Evolutionary conservation across 176 grass and related monocot species (phyloP), one percentile per base, ranked within the genome.

Genomic region (Melocanna baccifera): DNA sequence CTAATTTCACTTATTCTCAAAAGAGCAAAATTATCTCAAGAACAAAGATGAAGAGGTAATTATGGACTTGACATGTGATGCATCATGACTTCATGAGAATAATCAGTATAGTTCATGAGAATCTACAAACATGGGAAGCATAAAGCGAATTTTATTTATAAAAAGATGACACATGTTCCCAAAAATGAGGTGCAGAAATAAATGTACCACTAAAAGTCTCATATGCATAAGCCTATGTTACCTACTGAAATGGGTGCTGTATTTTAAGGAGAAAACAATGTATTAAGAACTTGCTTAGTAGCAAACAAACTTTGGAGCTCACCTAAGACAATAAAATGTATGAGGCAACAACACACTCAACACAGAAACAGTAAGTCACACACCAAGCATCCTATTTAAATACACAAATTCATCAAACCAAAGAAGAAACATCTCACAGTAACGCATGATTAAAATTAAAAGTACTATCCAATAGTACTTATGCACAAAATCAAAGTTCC

Each of bases 401-500:
- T 22, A 77, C 19, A 65, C 1, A 47, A 36, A 62, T 62, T 80
- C 34, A 20, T 41, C 20, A 42, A 80, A 50, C 15, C 42, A 64
- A 51, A 51, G 29, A 55, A 42, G 56, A 34, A 25, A 37, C 28
- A 62, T 7, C 26, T 62, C 41, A 22, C 15, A 55, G 40, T 16
- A 36, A 45, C 9, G 4, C 8, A 23, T 36, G 23, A 57, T n/a
- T 43, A 81, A 73, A 74, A 56, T 53, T 80, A 12, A 14, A 58
- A 58, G 25, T 18, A 30, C 56, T 48, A 4, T 23, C 12, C 45
- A 42, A 51, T 26, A n/a, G 43, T 12, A 73, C 67, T 16, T 45
- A 73, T 10, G 20, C 26, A 87, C 12, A 36, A 87, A 39, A 59
- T 48, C 39, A 15, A 75, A 75, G 25, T 81, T 64, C 50, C 70